Base-by-base conservation (phyloP, 139 green algal species). In the Tetraselmis chui region DNA sequence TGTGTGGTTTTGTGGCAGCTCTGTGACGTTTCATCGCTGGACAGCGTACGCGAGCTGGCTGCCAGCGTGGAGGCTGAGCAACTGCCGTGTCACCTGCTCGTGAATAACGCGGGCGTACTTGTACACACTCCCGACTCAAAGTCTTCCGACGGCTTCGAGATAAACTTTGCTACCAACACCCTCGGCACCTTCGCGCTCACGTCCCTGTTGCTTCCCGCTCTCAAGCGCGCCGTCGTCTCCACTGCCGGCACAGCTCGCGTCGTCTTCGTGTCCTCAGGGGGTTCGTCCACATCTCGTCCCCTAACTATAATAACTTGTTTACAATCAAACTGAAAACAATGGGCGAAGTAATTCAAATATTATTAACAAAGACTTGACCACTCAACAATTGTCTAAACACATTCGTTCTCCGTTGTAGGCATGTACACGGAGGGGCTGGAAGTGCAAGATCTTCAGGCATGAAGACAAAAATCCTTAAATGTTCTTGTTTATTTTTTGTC, bases 61-160 rank as follows among this genome's bases (percentile, higher is more conserved):
- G 79, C 77, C 0, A 83, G 90, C 26, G 91, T 85, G 75, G 74
- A 88, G 67, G 85, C 84, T 0, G 30, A 76, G 18, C 74, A 75
- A 0, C 2, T 80, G 29, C 84, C 82, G 0, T 83, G 93, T 29
- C 81, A 95, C 79, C 1, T 93, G 59, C 88, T 95, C 23, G 83
- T 95, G 75, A 94, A 95, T 87, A 95, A 95, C 78, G 92, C 91
- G n/a, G 91, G 89, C 22, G 83, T 90, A 22, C 59, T 93, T 87
- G 83, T 90, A 59, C 59, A 78, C 75, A 29, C 1, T 23, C 1
- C 1, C 1, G 2, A 77, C 1, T 77, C n/a, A 77, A 28, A 22
- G 31, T 90, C 89, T 1, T 59, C 83, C 0, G 92, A 95, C 29
- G 88, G 89, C 2, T 82, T 85, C 67, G 91, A 95, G 79, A 82